Base-by-base conservation (phyloP, 83 land plant genomes). In the Picea abies region DNA sequence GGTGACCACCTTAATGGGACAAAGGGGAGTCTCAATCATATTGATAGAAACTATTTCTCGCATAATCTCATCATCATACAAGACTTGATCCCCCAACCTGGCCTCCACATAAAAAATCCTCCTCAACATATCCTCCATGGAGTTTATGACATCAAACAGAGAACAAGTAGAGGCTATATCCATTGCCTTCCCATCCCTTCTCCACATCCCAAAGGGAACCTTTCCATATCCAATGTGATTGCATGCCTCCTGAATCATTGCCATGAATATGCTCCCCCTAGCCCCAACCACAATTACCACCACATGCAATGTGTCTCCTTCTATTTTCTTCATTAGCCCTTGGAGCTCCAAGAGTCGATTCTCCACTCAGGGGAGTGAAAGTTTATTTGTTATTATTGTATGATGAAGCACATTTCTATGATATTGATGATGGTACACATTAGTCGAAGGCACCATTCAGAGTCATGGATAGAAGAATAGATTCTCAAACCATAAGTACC, bases 21-120 rank as follows among this genome's bases (percentile, higher is more conserved):
- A 93, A 11, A 92, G 80, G 2, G 95, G 93, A 0, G 95, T 92
- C n/a, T 92, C 95, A n/a, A 92, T 82, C 95, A 92, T 90, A 82
- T 92, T 92, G 81, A 92, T 25, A 82, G 90, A 90, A 56, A 90
- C 90, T 0, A 91, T 93, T 71, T 92, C 95, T 52, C 80, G 87
- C 83, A 92, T 68, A 35, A 92, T 90, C 86, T 92, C 95, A 64
- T 92, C 95, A 17, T 90, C 95, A 64, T 82, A 77, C 16, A 92
- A 56, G 0, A 82, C 80, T 23, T 91, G 80, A 68, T 92, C 93
- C 19, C 95, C 95, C 22, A 92, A 78, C 79, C 93, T 78, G 9
- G 85, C 95, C 79, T 92, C 95, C 19, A 92, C 95, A 71, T 88
- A 44, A 4, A 92, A 89, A 81, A 90, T 10, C 52, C 95, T 81